A percentile compares a stretch with the other conserved stretches of the same genome.
These are phyloP conservation scores for Phytophthora megakarya DNA, from an alignment of 352 stramenopile genomes.

Conservation along the genomic window DNA sequence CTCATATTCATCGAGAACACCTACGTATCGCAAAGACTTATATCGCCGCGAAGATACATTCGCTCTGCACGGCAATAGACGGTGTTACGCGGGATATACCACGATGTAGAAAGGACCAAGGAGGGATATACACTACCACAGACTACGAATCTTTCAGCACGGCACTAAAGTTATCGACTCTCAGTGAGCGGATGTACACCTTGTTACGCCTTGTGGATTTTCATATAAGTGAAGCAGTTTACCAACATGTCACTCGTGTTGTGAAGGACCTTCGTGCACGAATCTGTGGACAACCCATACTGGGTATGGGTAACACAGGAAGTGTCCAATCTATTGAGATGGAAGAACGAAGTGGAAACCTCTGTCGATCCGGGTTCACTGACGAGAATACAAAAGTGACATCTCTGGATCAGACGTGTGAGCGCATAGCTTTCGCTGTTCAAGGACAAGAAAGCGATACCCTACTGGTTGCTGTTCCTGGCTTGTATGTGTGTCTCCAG, in stretches of 20 bases:
- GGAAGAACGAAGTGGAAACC: background rate
- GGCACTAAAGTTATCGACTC: conserved; percentile 33
- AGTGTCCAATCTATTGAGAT: background rate
- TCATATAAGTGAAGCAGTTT: conserved; percentile 52
- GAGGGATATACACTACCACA: conserved; percentile 14
- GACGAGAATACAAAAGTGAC: background rate
- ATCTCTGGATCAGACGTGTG: background rate
- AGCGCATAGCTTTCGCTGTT: conserved; percentile 12
- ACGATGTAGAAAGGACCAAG: conserved; percentile 11
- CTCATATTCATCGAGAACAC: conserved; percentile 26
- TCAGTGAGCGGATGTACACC: conserved; percentile 58
- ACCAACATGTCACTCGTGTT: conserved; percentile 38
- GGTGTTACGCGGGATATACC: conserved; percentile 21
- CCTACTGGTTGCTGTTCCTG: conserved; percentile 3
- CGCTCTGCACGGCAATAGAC: conserved; percentile 33
- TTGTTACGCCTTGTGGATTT: conserved; percentile 59
- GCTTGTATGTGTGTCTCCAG: conserved; percentile 31
- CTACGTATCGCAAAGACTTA: conserved; percentile 15
- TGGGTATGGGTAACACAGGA: background rate
- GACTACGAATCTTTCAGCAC: conserved; percentile 31
- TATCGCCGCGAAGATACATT: conserved; percentile 23
- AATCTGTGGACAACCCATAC: conserved; percentile 34
- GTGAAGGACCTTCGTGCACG: conserved; percentile 37
- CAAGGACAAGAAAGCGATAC: background rate
- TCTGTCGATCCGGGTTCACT: conserved; percentile 2